phyloP scores from a whole-genome alignment of 1,284 basidiomycete species.

The Boletellus sp. region DNA sequence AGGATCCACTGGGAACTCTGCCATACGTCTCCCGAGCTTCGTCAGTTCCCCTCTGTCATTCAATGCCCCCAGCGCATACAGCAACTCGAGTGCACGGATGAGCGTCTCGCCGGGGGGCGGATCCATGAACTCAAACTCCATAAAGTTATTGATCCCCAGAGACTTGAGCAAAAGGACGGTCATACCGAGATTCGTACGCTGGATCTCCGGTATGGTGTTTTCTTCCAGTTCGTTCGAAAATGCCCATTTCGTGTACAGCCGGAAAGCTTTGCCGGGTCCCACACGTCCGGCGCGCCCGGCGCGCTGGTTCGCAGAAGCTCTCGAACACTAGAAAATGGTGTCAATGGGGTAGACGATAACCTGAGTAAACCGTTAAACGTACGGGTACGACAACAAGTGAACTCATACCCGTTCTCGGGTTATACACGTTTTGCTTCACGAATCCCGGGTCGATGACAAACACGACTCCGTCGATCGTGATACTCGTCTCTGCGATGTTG shows the following conservation, averaged over 20 bases:
- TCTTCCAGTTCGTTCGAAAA: conserved; percentile 94
- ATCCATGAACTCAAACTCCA: conserved; percentile 99
- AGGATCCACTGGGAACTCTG: conserved; percentile 98
- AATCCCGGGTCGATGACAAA: conserved; percentile 98
- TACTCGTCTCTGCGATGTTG: conserved; percentile 98
- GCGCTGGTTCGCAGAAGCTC: conserved; percentile 95
- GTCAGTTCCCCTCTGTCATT: conserved; percentile 97
- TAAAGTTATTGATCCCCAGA: conserved; percentile 94
- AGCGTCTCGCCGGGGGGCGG: conserved; percentile 99
- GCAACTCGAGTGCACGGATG: conserved; percentile 88
- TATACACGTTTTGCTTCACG: conserved; percentile 97
- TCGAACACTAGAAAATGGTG: conserved; percentile 66
- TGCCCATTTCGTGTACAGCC: conserved; percentile 95
- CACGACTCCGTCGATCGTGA: conserved; percentile 96
- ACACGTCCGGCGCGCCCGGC: conserved; percentile 97
- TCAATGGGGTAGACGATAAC: conserved; percentile 10
- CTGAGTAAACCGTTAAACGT: conserved; percentile 30
- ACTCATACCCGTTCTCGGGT: conserved; percentile 95
- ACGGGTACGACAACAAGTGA: conserved; percentile 92
- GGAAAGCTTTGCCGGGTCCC: conserved; percentile 97
- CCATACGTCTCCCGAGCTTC: conserved; percentile 94
- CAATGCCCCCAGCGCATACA: conserved; percentile 94
- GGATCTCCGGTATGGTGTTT: conserved; percentile 97
- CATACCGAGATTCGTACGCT: conserved; percentile 95
- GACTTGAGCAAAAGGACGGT: conserved; percentile 95